Base-by-base conservation (phyloP, 345 rosid genomes). In the Arabis hirsuta region DNA sequence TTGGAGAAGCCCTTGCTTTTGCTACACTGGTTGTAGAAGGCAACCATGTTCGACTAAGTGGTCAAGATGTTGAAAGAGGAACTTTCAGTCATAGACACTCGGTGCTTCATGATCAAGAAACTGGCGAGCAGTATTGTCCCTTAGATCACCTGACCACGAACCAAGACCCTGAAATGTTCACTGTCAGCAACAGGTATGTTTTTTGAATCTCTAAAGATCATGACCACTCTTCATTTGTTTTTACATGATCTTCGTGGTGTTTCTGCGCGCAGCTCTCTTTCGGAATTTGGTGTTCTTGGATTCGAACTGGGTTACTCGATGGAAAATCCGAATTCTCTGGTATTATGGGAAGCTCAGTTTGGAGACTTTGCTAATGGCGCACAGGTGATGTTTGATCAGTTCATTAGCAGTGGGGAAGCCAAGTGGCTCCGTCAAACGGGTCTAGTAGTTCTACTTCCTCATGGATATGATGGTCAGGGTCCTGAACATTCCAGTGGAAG, bases 31-130 rank as follows among this genome's bases (percentile, higher is more conserved):
- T 90, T 22, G 87, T 82, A 52, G 96, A 90, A 85, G 96, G 96
- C 26, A 84, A 90, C 74, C 96, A 90, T 80, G 93, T 90, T 44
- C 81, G 96, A 47, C 72, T 90, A 69, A 90, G 93, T 68, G 96
- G 93, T 60, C 96, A 90, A 78, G 96, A 90, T 79, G 96, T 90
- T 41, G 91, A 88, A 81, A 85, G 94, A 85, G 94, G 94, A 55
- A 90, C 96, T 27, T 90, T 85, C 73, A 90, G 94, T 74, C 90
- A 90, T 31, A 78, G 96, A 19, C 96, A 86, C 67, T 75, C 96
- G 0, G 87, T 90, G n/a, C 24, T 86, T 73, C 91, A 90, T 65
- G 89, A 90, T 84, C 96, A 90, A 52, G 90, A 81, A 70, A 82
- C 86, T 0, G 90, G 96, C 62, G 69, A 79, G 47, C 20, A 80